A percentile compares a stretch with the other conserved stretches of the same genome.
These are phyloP conservation scores for Alternaria conjuncta DNA, from an alignment of 2,329 filamentous ascomycete species.

Conservation along the genomic window DNA sequence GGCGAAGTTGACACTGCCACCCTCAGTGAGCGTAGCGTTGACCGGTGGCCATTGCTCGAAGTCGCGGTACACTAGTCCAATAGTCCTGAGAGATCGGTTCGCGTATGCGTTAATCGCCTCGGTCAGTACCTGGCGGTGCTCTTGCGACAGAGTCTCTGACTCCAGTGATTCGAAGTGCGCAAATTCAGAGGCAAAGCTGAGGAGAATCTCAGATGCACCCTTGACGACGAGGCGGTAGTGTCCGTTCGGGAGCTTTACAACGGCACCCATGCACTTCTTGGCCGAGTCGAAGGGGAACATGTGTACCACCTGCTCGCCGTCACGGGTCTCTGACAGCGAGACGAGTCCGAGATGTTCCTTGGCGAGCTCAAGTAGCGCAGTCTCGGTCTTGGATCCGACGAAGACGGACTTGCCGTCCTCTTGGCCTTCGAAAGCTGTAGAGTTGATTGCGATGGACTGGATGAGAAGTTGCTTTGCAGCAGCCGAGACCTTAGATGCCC, in stretches of 20 bases:
- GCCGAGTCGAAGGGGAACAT: slow-evolving; percentile 63
- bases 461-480: slow-evolving; percentile 39
- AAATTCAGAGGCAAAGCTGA: slow-evolving; percentile 50
- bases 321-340: slow-evolving; percentile 56
- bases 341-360: slow-evolving; percentile 59
- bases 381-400: slow-evolving; percentile 65
- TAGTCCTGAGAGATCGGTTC: slow-evolving; percentile 50
- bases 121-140: slow-evolving; percentile 27
- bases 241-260: slow-evolving; percentile 56
- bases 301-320: slow-evolving; percentile 57
- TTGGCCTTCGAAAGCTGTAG: slow-evolving; percentile 60
- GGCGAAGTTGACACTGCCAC: slow-evolving; percentile 27
- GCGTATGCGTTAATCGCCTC: slow-evolving; percentile 49
- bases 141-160: slow-evolving; percentile 21
- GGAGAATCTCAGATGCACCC: slow-evolving; percentile 64
- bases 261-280: slow-evolving; percentile 64
- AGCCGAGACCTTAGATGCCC: slow-evolving; percentile 53
- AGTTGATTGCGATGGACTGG: slow-evolving; percentile 51
- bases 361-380: slow-evolving; percentile 60
- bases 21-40: slow-evolving; percentile 24
- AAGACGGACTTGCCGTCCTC: slow-evolving; percentile 56
- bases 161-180: slow-evolving; percentile 25
- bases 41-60: slow-evolving; percentile 46
- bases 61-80: slow-evolving; percentile 51
- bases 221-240: slow-evolving; percentile 61